phyloP scores from a whole-genome alignment of 148 eudicot genomes.

The Heliosperma pusillum region DNA sequence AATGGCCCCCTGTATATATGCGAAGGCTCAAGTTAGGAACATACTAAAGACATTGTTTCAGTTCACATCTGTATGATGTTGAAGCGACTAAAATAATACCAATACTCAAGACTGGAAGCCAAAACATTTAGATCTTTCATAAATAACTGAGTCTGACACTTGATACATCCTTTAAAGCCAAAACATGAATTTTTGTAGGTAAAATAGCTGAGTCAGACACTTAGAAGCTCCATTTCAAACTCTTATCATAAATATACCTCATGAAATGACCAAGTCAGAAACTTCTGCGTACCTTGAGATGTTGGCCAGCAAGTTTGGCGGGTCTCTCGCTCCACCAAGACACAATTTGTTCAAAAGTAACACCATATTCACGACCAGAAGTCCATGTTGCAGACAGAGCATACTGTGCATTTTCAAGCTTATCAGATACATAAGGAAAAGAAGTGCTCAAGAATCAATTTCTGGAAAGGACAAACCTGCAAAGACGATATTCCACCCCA shows the following conservation, averaged over 20 bases:
- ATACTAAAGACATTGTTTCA: background rate
- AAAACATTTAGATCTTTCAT: no score
- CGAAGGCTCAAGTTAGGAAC: background rate
- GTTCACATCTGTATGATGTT: slow-evolving; percentile 10
- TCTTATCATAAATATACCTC: no score
- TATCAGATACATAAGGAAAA: background rate
- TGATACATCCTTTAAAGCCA: no score
- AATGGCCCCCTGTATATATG: slow-evolving; percentile 69
- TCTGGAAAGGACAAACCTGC: slow-evolving; percentile 52
- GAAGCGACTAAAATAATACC: no score
- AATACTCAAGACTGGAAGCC: no score
- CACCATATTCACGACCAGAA: slow-evolving; percentile 68
- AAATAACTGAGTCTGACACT: no score
- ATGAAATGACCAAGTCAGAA: no score
- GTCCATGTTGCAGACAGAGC: slow-evolving; percentile 96
- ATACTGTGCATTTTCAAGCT: slow-evolving; percentile 44
- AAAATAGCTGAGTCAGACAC: no score
- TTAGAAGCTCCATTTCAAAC: no score
- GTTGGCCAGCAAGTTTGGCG: slow-evolving; percentile 82
- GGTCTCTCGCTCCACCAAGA: slow-evolving; percentile 99
- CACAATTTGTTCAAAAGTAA: slow-evolving; percentile 64
- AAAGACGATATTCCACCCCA: slow-evolving; percentile 98
- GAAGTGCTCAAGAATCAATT: no score
- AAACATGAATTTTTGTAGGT: no score
- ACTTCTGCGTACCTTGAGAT: slow-evolving; percentile 49